Base-by-base conservation (phyloP, 176 grass and related monocot genomes). In the Rhynchospora breviuscula region DNA sequence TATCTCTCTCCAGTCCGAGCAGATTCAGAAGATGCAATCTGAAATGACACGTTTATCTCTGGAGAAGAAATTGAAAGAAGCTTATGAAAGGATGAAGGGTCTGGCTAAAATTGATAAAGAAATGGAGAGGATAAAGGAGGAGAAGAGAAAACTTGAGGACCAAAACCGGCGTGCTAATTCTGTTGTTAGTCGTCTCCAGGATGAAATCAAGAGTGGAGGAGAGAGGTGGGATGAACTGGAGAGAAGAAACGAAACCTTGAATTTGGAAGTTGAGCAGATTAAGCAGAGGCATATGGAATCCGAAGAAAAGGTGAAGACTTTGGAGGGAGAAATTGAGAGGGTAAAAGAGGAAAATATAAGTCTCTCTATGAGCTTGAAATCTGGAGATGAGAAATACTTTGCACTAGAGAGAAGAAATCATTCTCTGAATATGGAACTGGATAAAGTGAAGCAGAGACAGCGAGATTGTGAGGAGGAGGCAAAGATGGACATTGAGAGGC, bases 1-100 rank as follows among this genome's bases (percentile, higher is more conserved):
- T 13, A 89, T 91, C 52, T 90, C 88, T 65, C 83, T 98, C 75
- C 87, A 95, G 84, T 88, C 92, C 54, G 96, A 93, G 85, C 88
- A 93, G 60, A 88, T 90, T 78, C 89, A 87, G 71, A 92, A 81
- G 67, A 87, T 98, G 89, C 89, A 97, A 77, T 89, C 85, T 15
- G 95, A 97, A 84, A 93, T 94, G 88, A 63, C 87, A 25, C 74
- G 75, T 14, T 22, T 89, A 71, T 85, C 90, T 86, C 72, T 94
- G 25, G 90, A 94, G 80, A 93, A 99, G 89, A 88, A 88, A 78
- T 68, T 90, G 43, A 60, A 78, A 72, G 88, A 87, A 66, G 88
- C 84, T 86, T 88, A 90, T 33, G 95, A 98, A 84, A 94, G 92
- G 69, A 70, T 93, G 81, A 88, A 75, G 62, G 84, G 87, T 91